phyloP scores from a whole-genome alignment of 805 yeast species.

The Ogataea nitratoaversa region DNA sequence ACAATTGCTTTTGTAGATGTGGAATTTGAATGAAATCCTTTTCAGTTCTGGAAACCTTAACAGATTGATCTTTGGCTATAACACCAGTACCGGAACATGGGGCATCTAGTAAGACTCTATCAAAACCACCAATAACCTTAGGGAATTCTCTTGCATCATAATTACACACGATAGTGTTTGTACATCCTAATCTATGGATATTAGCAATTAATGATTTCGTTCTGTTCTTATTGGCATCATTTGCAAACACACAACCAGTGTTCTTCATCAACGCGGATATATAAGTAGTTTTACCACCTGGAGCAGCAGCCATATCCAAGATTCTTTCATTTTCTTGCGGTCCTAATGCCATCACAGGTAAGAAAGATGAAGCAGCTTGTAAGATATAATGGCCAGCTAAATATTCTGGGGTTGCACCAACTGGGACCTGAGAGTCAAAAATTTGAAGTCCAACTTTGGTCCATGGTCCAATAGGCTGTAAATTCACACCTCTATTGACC shows the following conservation, averaged over 20 bases:
- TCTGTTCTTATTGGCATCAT: constrained; percentile 94
- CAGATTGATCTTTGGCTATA: constrained; percentile 94
- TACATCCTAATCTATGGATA: constrained; percentile 94
- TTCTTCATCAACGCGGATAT: constrained; percentile 95
- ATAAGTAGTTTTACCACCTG: constrained; percentile 98
- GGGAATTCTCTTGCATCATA: constrained; percentile 99
- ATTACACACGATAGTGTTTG: constrained; percentile 93
- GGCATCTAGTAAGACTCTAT: constrained; percentile 91
- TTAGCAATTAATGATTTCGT: constrained; percentile 95
- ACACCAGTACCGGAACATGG: constrained; percentile 99
- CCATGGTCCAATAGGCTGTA: constrained; percentile 97
- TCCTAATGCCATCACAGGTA: constrained; percentile 95
- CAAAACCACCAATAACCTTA: constrained; percentile 96
- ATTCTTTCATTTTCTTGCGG: constrained; percentile 97
- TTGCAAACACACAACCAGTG: constrained; percentile 96
- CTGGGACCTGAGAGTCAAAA: constrained; percentile 98
- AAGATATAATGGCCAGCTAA: constrained; percentile 95
- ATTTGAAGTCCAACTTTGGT: constrained; percentile 96
- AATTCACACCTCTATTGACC: constrained; percentile 93
- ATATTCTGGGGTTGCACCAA: constrained; percentile 99
- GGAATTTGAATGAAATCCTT: constrained; percentile 96
- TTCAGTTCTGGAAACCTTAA: constrained; percentile 88
- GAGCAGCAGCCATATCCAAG: constrained; percentile 99
- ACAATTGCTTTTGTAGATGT: constrained; percentile 89
- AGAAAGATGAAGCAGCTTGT: constrained; percentile 97